Percentiles rank a stretch among this genome's conserved stretches.
These are phyloP conservation scores for Kwoniella newhampshirensis DNA, from an alignment of 768 basidiomycete species.

Conservation along the genomic window DNA sequence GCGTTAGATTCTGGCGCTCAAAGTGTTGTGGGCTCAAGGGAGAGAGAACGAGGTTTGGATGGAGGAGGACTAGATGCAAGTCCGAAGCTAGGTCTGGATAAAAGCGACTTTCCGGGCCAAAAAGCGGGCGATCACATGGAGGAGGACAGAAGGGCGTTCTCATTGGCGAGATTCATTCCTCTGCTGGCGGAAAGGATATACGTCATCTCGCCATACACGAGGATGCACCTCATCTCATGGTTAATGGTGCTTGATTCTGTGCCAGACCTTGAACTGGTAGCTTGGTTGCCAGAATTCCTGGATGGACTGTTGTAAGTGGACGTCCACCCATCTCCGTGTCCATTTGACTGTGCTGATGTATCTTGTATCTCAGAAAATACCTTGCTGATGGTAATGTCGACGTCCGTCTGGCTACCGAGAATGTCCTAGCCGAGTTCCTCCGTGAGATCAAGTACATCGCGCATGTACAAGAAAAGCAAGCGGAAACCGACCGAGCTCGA, in stretches of 20 bases:
- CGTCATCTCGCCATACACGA: slow-evolving; percentile 90
- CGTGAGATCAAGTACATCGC: slow-evolving; percentile 87
- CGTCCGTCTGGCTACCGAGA: slow-evolving; percentile 85
- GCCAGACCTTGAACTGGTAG: slow-evolving; percentile 91
- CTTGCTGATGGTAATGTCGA: slow-evolving; percentile 93
- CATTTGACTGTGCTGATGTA: slow-evolving; percentile 49
- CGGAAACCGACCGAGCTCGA: slow-evolving; percentile 25
- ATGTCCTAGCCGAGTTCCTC: slow-evolving; percentile 81
- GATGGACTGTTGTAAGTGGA: slow-evolving; percentile 78
- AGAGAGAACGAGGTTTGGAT: slow-evolving; percentile 55
- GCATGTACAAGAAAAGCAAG: slow-evolving; percentile 60
- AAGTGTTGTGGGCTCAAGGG: slow-evolving; percentile 11
- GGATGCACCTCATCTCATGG: slow-evolving; percentile 97
- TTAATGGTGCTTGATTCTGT: slow-evolving; percentile 92
- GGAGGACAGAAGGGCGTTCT: slow-evolving; percentile 71
- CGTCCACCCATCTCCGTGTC: neutral
- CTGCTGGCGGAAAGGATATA: slow-evolving; percentile 88
- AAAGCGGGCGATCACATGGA: slow-evolving; percentile 54
- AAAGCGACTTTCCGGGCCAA: slow-evolving; percentile 50
- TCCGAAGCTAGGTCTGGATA: slow-evolving; percentile 24
- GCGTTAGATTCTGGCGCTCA: slow-evolving; percentile 43
- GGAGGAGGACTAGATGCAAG: slow-evolving; percentile 34
- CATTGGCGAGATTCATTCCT: slow-evolving; percentile 90
- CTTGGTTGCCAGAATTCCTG: slow-evolving; percentile 90
- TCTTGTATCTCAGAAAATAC: slow-evolving; percentile 66